These are phyloP conservation scores for Ceratocystis cubensis DNA, from an alignment of 2,329 filamentous ascomycete genomes.

Conservation along the genomic window DNA sequence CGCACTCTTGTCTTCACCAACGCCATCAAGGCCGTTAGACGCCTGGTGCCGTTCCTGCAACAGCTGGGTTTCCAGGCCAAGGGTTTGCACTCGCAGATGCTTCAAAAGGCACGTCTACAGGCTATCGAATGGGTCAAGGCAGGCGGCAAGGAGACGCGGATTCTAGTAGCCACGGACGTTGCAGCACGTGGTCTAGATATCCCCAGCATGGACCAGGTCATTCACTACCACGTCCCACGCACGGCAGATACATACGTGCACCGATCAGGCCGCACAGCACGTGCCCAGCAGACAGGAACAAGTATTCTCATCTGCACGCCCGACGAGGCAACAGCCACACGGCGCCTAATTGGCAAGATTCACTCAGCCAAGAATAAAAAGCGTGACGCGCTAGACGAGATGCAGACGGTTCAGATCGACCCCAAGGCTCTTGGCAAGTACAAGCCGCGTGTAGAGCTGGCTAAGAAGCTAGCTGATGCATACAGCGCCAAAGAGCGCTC, in stretches of 20 bases:
- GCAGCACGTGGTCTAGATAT: conserved; percentile 91
- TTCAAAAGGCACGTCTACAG: conserved; percentile 86
- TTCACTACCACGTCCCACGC: conserved; percentile 92
- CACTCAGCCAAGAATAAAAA: conserved; percentile 51
- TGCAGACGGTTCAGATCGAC: conserved; percentile 73
- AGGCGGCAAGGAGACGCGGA: conserved; percentile 43
- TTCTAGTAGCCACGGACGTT: conserved; percentile 86
- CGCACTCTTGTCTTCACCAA: conserved; percentile 90
- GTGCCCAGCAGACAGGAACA: conserved; percentile 62
- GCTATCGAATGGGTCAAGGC: conserved; percentile 80
- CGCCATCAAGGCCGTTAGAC: conserved; percentile 82
- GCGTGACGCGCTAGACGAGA: conserved; percentile 39
- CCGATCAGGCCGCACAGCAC: conserved; percentile 84
- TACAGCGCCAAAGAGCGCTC: conserved; percentile 77
- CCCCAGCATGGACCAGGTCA: conserved; percentile 70
- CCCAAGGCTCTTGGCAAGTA: conserved; percentile 63
- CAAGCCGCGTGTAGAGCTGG: conserved; percentile 61
- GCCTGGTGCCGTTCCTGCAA: conserved; percentile 71
- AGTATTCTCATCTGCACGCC: conserved; percentile 83
- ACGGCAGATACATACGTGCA: conserved; percentile 91
- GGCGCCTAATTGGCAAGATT: conserved; percentile 75
- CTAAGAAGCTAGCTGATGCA: conserved; percentile 79
- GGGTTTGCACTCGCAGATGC: conserved; percentile 84
- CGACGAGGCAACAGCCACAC: conserved; percentile 76
- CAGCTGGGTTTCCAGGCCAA: conserved; percentile 66